These are phyloP conservation scores for Kazachstania psychrophila DNA, from an alignment of 805 yeast genomes.

Conservation along the genomic window DNA sequence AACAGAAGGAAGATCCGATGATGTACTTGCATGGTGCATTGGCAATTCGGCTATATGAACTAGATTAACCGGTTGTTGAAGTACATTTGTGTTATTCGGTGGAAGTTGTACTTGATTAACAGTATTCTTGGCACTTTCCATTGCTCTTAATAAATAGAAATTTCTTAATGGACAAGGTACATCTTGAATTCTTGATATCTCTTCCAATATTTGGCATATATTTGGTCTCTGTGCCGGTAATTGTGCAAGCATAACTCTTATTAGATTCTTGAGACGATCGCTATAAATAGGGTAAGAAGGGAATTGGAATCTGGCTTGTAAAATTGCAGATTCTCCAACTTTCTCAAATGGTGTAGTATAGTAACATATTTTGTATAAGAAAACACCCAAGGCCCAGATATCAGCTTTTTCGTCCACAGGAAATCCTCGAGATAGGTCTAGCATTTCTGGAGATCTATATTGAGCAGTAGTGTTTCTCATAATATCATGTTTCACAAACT, in stretches of 20 bases:
- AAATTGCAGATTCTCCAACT: slow-evolving; percentile 53
- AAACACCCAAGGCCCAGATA: slow-evolving; percentile 79
- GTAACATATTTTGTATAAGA: slow-evolving; percentile 67
- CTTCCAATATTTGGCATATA: slow-evolving; percentile 62
- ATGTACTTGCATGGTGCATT: no score
- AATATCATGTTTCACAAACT: slow-evolving; percentile 54
- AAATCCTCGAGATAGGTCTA: slow-evolving; percentile 56
- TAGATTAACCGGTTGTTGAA: no score
- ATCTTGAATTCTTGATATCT: slow-evolving; percentile 55
- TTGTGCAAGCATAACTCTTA: slow-evolving; percentile 50
- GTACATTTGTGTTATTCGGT: not conserved
- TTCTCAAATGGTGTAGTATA: slow-evolving; percentile 76
- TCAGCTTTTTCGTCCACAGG: slow-evolving; percentile 78
- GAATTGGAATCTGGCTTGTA: slow-evolving; percentile 45
- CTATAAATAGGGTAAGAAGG: slow-evolving; percentile 53
- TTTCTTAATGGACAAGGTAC: slow-evolving; percentile 37
- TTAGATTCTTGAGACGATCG: slow-evolving; percentile 53
- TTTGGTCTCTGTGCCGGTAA: slow-evolving; percentile 70
- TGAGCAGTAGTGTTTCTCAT: slow-evolving; percentile 79
- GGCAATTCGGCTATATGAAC: no score
- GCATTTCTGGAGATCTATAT: slow-evolving; percentile 78
- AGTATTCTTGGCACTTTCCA: not conserved
- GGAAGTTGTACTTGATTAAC: not conserved
- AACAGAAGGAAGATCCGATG: no score
- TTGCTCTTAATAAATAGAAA: slow-evolving; percentile 29